These are phyloP conservation scores for Secale cereale DNA, from an alignment of 176 grass and related monocot genomes.

Conservation along the genomic window DNA sequence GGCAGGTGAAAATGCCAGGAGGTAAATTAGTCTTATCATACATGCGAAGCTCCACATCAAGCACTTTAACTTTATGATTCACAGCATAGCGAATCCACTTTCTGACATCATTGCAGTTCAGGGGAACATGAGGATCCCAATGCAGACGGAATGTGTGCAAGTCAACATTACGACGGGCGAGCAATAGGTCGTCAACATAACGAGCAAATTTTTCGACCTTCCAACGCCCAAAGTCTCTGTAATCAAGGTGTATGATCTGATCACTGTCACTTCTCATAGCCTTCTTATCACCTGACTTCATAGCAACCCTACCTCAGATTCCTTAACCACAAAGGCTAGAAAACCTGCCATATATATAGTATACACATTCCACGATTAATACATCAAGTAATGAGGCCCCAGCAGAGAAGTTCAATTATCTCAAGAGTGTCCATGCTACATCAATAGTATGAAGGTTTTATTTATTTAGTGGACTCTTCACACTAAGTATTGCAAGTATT, in stretches of 20 bases:
- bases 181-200: slow-evolving; percentile 16
- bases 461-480: neutral
- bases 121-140: neutral
- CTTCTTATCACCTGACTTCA: neutral
- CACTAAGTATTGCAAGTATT: neutral
- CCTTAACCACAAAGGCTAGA: neutral
- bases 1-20: slow-evolving; percentile 34
- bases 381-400: neutral
- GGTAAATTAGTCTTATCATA: slow-evolving; percentile 6
- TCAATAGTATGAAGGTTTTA: neutral
- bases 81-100: slow-evolving; percentile 28
- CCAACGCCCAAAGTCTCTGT: neutral
- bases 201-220: slow-evolving; percentile 8
- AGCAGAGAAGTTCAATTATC: neutral
- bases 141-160: slow-evolving; percentile 25
- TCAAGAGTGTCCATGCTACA: neutral
- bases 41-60: neutral
- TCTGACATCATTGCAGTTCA: slow-evolving; percentile 23
- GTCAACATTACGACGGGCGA: neutral
- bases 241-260: neutral
- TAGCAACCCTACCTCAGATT: neutral
- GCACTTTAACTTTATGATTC: slow-evolving; percentile 35
- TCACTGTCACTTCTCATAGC: neutral
- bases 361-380: neutral
- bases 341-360: neutral